A percentile compares a stretch with the other conserved stretches of the same genome.
phyloP scores from a whole-genome alignment of 176 grass and related monocot genomes.

The Microstegium vimineum region DNA sequence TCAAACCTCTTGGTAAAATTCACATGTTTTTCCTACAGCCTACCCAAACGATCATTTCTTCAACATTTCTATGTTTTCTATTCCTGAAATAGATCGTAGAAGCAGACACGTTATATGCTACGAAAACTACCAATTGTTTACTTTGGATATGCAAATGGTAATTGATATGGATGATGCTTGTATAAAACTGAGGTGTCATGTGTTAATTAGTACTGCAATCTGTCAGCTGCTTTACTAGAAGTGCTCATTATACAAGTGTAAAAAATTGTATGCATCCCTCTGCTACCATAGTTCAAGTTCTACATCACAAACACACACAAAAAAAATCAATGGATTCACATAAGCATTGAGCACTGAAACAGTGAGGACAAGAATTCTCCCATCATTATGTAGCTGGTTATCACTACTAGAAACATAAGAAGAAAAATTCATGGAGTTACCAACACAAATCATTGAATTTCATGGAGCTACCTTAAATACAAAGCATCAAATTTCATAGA shows the following conservation, averaged over 20 bases:
- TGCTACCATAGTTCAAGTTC: neutral
- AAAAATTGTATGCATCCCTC: neutral
- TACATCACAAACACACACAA: neutral
- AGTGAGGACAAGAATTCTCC: neutral
- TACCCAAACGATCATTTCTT: neutral
- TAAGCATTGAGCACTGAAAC: neutral
- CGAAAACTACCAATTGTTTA: neutral
- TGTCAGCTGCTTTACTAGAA: neutral
- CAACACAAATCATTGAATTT: neutral
- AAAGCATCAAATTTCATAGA: neutral
- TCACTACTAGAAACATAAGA: neutral
- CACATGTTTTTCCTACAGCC: neutral
- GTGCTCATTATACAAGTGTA: neutral
- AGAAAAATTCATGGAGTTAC: neutral
- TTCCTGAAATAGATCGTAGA: neutral
- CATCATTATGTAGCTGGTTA: neutral
- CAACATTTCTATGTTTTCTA: neutral
- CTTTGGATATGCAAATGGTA: neutral
- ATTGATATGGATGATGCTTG: neutral
- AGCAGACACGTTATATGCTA: neutral
- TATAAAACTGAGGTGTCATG: neutral
- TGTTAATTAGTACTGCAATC: neutral
- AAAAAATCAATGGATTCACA: neutral
- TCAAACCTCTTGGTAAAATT: neutral
- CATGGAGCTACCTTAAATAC: neutral